Evolutionary conservation across 2,329 filamentous ascomycete genomes (phyloP).

Genomic region (Colletotrichum sp.): DNA sequence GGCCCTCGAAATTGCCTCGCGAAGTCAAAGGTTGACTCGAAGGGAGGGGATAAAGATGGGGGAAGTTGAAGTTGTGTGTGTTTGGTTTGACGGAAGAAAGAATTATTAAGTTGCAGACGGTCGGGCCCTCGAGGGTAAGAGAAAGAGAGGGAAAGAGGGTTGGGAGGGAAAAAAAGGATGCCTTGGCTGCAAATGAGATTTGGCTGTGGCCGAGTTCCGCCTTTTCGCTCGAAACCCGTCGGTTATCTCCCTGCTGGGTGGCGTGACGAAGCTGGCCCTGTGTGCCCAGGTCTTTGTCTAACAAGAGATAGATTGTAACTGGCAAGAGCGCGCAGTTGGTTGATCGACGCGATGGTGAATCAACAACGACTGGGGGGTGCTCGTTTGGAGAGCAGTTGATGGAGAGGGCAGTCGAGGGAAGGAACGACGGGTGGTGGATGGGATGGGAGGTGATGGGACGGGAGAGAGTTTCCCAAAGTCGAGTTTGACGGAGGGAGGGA

Average conservation of each 20-base stretch:
- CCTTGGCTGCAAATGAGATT: constrained; percentile 20
- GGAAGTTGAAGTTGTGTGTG: background rate
- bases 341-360: background rate
- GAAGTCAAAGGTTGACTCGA: background rate
- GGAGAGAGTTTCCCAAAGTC: background rate
- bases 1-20: background rate
- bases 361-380: background rate
- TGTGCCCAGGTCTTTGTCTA: constrained; percentile 5
- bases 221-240: constrained; percentile 20
- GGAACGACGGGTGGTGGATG: background rate
- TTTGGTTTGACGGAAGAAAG: background rate
- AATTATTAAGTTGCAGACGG: constrained; percentile 11
- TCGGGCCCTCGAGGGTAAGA: constrained; percentile 6
- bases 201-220: constrained; percentile 20
- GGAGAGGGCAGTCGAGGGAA: background rate
- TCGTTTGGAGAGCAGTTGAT: background rate
- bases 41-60: background rate
- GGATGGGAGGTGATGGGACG: background rate
- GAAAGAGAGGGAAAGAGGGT: background rate
- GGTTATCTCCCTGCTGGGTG: constrained; percentile 18
- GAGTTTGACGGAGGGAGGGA: background rate
- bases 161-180: constrained; percentile 9
- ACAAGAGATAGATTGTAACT: background rate
- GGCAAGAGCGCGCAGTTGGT: background rate
- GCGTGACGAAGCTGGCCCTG: constrained; percentile 14